These are phyloP conservation scores for Rhizophora apiculata DNA, from an alignment of 345 rosid genomes.

Conservation along the genomic window DNA sequence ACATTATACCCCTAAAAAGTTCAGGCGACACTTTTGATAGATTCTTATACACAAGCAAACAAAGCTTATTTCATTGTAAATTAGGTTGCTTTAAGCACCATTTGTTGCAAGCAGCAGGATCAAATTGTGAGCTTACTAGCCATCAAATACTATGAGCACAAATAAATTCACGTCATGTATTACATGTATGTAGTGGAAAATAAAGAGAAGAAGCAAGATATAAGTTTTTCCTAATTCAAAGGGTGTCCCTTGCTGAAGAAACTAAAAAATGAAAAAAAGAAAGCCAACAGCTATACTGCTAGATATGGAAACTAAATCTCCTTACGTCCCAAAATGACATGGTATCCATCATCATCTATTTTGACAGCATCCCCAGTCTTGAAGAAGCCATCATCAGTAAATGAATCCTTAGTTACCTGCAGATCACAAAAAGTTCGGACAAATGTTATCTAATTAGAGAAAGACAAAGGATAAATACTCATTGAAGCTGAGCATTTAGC, in stretches of 20 bases:
- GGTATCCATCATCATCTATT: conserved; percentile 84
- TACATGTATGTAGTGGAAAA: no score
- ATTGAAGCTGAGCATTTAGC: no score
- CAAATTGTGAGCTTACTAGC: no score
- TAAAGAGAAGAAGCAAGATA: no score
- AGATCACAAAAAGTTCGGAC: conserved; percentile 8
- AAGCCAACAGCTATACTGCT: neutral
- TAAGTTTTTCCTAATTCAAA: neutral
- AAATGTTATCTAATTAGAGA: conserved; percentile 6
- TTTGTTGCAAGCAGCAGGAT: no score
- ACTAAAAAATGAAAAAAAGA: neutral
- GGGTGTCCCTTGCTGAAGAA: neutral
- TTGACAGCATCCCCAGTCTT: conserved; percentile 94
- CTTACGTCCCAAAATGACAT: conserved; percentile 93
- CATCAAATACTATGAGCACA: no score
- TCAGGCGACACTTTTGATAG: no score
- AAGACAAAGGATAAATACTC: neutral
- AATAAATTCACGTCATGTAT: no score
- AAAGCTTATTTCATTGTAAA: no score
- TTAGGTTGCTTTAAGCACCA: no score
- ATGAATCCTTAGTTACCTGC: conserved; percentile 72
- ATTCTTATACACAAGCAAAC: no score
- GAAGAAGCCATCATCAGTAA: conserved; percentile 86
- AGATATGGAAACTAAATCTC: conserved; percentile 16
- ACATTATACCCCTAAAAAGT: no score